Conservation (phyloP, 2,329 filamentous ascomycete species). For the Parafenestella ontariensis region DNA sequence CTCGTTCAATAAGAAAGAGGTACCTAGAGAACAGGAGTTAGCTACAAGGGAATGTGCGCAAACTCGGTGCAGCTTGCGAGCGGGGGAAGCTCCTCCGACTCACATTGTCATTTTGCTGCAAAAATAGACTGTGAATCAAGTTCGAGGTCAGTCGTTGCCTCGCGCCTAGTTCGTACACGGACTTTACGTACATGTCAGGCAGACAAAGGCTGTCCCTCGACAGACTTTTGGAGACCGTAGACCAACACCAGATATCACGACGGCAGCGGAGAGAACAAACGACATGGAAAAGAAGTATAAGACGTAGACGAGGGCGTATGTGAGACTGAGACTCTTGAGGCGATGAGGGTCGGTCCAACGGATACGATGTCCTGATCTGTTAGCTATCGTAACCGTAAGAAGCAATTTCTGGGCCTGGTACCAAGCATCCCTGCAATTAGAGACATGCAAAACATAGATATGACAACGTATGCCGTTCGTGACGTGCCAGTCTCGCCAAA, state of each 20-base stretch:
- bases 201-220: constrained; percentile 45
- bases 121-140: constrained; percentile 14
- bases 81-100: not conserved
- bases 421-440: constrained; percentile 34
- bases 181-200: constrained; percentile 38
- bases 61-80: not conserved
- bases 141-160: not conserved
- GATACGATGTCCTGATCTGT: constrained; percentile 23
- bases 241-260: constrained; percentile 43
- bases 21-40: constrained; percentile 34
- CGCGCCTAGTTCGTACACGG: constrained; percentile 28
- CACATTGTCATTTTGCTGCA: constrained; percentile 23
- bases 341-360: constrained; percentile 8
- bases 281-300: constrained; percentile 46
- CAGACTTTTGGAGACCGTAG: constrained; percentile 36
- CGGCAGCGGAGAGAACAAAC: constrained; percentile 44
- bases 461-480: constrained; percentile 18
- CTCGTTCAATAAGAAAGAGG: constrained; percentile 52
- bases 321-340: constrained; percentile 9
- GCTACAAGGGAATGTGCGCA: not conserved
- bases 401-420: constrained; percentile 6
- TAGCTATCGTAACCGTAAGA: not conserved
- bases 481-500: constrained; percentile 11
- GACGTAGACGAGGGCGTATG: constrained; percentile 41
- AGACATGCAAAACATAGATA: constrained; percentile 37